Conservation (phyloP, 192 early-diverging fungal genomes). For the Lobulomyces angularis region DNA sequence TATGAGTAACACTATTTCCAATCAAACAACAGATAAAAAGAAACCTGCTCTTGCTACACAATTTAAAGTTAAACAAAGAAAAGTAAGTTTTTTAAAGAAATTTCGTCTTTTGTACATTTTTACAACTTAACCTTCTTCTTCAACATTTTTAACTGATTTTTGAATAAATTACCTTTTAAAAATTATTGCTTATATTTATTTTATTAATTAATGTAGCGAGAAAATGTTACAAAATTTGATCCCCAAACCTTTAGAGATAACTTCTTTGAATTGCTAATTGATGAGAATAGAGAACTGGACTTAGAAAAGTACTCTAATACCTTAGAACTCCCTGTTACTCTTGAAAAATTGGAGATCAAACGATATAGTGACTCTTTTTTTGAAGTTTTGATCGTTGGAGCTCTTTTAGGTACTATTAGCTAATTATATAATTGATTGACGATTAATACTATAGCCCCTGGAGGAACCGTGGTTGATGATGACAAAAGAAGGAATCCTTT, state of each 20-base stretch:
- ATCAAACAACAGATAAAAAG: too few relatives aligned
- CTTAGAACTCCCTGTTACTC: slow-evolving; percentile 70
- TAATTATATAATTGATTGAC: slow-evolving; percentile 1
- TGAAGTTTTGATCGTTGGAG: slow-evolving; percentile 85
- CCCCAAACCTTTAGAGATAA: slow-evolving; percentile 44
- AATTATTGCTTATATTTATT: slow-evolving; percentile 29
- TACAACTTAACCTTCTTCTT: background rate
- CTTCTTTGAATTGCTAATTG: slow-evolving; percentile 34
- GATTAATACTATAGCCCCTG: slow-evolving; percentile 43
- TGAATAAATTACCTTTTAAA: slow-evolving; percentile 47
- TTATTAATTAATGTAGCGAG: slow-evolving; percentile 47
- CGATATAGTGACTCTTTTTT: slow-evolving; percentile 91
- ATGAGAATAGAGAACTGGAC: slow-evolving; percentile 38
- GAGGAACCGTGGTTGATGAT: slow-evolving; percentile 65
- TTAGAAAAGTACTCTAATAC: slow-evolving; percentile 60
- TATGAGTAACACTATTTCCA: too few relatives aligned
- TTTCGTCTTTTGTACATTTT: background rate
- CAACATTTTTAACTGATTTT: slow-evolving; percentile 18
- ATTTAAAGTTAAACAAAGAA: slow-evolving; percentile 35
- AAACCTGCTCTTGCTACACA: too few relatives aligned
- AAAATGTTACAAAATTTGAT: slow-evolving; percentile 55
- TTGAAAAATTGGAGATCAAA: slow-evolving; percentile 84
- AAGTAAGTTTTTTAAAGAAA: slow-evolving; percentile 10
- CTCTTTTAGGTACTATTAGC: slow-evolving; percentile 58
- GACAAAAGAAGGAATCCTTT: slow-evolving; percentile 67